Percentiles rank a stretch among this genome's conserved stretches.
Conservation (phyloP, 1,139 yeast genomes). For the Scheffersomyces parashehatae region DNA sequence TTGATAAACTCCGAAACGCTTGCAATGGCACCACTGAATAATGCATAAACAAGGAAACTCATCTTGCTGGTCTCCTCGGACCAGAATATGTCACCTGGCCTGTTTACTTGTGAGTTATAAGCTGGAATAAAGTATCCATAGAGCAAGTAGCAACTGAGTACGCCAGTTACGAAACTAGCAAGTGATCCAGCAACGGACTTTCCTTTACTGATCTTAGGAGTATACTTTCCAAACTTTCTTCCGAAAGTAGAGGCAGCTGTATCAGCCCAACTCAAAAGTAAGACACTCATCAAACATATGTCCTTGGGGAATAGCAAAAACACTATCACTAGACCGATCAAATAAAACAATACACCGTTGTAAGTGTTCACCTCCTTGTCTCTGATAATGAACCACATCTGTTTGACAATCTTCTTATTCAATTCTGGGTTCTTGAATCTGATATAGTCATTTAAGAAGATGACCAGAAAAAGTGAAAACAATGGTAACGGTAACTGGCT, state of each 20-base stretch:
- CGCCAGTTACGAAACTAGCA: conserved; percentile 83
- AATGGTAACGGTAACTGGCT: conserved; percentile 62
- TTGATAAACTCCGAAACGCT: conserved; percentile 84
- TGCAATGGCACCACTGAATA: conserved; percentile 77
- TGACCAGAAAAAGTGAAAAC: conserved; percentile 49
- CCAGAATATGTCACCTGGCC: conserved; percentile 63
- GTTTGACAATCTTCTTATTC: conserved; percentile 63
- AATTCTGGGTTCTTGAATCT: conserved; percentile 63
- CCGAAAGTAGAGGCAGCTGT: conserved; percentile 97
- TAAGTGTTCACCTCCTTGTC: conserved; percentile 67
- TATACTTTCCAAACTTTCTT: conserved; percentile 75
- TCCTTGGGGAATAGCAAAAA: conserved; percentile 77
- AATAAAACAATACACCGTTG: conserved; percentile 86
- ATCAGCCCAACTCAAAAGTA: conserved; percentile 93
- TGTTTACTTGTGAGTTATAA: conserved; percentile 47
- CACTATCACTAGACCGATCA: conserved; percentile 74
- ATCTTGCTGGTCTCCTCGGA: conserved; percentile 58
- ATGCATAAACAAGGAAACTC: conserved; percentile 50
- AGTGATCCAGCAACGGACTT: conserved; percentile 87
- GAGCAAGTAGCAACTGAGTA: conserved; percentile 59
- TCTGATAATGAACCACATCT: conserved; percentile 80
- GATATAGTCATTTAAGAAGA: conserved; percentile 66
- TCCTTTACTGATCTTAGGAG: conserved; percentile 71
- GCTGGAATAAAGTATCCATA: conserved; percentile 74
- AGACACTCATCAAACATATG: conserved; percentile 69